Percentiles rank a stretch among this genome's conserved stretches.
phyloP scores from a whole-genome alignment of 495 filamentous ascomycete species.

The Tetracladium setigerum region DNA sequence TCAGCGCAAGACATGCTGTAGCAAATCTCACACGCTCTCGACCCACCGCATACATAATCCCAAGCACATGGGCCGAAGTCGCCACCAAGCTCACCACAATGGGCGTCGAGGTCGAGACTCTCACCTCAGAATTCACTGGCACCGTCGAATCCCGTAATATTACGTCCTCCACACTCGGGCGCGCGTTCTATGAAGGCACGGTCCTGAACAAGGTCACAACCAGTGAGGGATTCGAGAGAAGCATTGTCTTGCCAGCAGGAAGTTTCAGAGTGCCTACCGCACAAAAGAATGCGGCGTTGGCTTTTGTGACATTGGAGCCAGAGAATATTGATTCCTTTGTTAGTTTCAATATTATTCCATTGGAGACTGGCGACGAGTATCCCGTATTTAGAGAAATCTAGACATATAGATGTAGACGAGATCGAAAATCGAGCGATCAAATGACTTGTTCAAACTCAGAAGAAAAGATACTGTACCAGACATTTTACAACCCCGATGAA shows the following conservation, averaged over 20 bases:
- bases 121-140: conserved; percentile 20
- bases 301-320: conserved; percentile 26
- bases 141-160: conserved; percentile 22
- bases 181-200: conserved; percentile 26
- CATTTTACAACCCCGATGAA: too few species aligned
- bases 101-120: conserved; percentile 23
- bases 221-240: conserved; percentile 4
- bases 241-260: conserved; percentile 19
- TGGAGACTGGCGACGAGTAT: conserved; percentile 25
- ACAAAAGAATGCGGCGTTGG: conserved; percentile 24
- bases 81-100: conserved; percentile 19
- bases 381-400: conserved; percentile 22
- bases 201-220: conserved; percentile 26
- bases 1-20: conserved; percentile 24
- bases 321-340: conserved; percentile 30
- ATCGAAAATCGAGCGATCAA: too few species aligned
- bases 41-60: conserved; percentile 27
- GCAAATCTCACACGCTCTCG: conserved; percentile 25
- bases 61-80: conserved; percentile 23
- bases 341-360: conserved; percentile 24
- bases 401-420: too few species aligned
- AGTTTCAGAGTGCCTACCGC: conserved; percentile 19
- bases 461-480: too few species aligned
- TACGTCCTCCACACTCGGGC: conserved; percentile 14
- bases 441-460: too few species aligned